Percentiles rank a stretch among this genome's conserved stretches.
These are phyloP conservation scores for Pythium sp. DNA, from an alignment of 352 stramenopile species.

Conservation along the genomic window DNA sequence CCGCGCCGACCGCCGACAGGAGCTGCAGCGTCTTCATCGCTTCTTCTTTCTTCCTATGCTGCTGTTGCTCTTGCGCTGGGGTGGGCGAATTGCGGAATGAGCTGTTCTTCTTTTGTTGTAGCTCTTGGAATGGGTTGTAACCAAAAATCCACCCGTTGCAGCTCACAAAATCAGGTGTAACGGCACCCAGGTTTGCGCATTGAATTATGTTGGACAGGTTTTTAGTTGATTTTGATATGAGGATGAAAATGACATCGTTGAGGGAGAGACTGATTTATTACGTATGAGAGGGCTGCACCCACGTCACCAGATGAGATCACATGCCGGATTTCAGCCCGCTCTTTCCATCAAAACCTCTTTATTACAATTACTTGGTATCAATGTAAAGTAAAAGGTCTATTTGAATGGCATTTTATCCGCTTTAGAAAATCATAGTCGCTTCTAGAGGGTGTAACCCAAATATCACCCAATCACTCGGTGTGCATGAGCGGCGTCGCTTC, in stretches of 20 bases:
- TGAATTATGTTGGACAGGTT: background rate
- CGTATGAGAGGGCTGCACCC: background rate
- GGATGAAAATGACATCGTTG: background rate
- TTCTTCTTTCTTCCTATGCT: background rate
- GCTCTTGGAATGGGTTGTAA: conserved; percentile 1
- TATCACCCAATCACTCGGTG: background rate
- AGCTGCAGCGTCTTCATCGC: conserved; percentile 19
- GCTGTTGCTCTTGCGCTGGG: background rate
- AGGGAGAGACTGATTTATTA: conserved; percentile 6
- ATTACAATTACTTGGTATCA: no score
- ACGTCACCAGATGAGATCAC: background rate
- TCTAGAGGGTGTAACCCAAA: background rate
- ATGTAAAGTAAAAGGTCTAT: no score
- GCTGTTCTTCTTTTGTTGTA: background rate
- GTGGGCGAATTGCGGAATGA: conserved; percentile 14
- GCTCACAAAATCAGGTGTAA: conserved; percentile 5
- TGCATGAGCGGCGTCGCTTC: conserved; percentile 19
- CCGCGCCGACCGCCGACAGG: background rate
- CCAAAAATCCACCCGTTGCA: conserved; percentile 11
- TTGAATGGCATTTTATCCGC: no score
- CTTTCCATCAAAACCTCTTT: no score
- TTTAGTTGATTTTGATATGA: background rate
- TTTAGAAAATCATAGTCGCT: no score
- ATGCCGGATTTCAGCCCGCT: no score
- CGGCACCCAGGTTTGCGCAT: background rate